Evolutionary conservation across 2,329 filamentous ascomycete species (phyloP).

Genomic region (Pseudogymnoascus sp.): DNA sequence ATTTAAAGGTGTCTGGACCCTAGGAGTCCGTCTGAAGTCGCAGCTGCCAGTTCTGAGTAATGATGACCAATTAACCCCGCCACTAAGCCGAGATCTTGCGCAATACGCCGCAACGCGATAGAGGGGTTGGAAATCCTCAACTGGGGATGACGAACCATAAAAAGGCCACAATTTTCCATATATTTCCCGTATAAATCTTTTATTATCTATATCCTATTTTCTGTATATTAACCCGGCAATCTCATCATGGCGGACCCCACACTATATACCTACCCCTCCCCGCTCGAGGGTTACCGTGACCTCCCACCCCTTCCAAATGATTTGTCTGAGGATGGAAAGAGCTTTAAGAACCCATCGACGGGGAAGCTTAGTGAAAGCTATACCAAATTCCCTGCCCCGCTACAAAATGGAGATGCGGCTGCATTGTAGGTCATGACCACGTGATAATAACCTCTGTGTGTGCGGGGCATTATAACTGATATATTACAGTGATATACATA

Average conservation of each 20-base stretch:
- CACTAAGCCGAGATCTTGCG: neutral
- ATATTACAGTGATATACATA: slow-evolving; percentile 59
- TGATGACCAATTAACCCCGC: slow-evolving; percentile 5
- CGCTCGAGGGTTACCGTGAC: slow-evolving; percentile 48
- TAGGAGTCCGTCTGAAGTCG: neutral
- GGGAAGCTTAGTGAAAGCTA: slow-evolving; percentile 60
- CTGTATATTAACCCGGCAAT: neutral
- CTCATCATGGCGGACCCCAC: slow-evolving; percentile 33
- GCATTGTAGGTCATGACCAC: slow-evolving; percentile 52
- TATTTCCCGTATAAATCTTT: neutral
- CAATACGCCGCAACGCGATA: neutral
- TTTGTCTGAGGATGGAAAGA: slow-evolving; percentile 64
- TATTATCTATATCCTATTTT: neutral
- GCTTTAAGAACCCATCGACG: slow-evolving; percentile 57
- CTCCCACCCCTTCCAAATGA: slow-evolving; percentile 44
- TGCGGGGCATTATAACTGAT: neutral
- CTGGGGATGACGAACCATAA: neutral
- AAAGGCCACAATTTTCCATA: neutral
- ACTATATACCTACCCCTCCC: slow-evolving; percentile 44
- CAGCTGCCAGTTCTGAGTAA: neutral
- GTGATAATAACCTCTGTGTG: neutral
- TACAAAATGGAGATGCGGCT: slow-evolving; percentile 56
- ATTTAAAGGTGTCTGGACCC: neutral
- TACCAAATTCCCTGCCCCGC: slow-evolving; percentile 56
- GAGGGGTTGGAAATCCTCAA: neutral